Evolutionary conservation across 1,284 basidiomycete genomes (phyloP).

Genomic region (Malassezia obtusa): DNA sequence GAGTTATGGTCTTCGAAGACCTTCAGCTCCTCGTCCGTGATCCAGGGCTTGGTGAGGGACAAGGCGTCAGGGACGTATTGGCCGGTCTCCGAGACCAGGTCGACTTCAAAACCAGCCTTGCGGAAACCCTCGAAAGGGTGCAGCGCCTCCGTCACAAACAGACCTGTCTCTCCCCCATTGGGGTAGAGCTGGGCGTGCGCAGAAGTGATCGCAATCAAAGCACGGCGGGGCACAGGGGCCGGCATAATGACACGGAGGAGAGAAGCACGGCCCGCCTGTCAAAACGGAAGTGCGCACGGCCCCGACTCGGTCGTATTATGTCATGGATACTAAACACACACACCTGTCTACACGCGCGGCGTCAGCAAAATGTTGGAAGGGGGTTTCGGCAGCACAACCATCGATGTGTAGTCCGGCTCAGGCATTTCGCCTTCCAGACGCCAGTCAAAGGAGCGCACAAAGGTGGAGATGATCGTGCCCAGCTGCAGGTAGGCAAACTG

Average conservation of each 20-base stretch:
- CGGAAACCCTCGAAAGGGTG: constrained; percentile 9
- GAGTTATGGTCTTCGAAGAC: constrained; percentile 6
- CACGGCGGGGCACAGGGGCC: constrained; percentile 1
- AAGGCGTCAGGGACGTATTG: not conserved
- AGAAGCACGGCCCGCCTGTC: too few species aligned
- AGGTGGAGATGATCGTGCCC: constrained; percentile 67
- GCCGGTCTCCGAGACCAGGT: constrained; percentile 11
- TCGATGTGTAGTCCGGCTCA: constrained; percentile 70
- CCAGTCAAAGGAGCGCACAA: constrained; percentile 70
- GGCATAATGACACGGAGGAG: not conserved
- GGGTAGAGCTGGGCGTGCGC: constrained; percentile 6
- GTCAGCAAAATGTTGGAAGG: constrained; percentile 16
- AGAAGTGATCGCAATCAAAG: constrained; percentile 5
- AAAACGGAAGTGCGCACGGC: too few species aligned
- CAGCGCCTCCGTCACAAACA: constrained; percentile 9
- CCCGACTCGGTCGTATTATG: too few species aligned
- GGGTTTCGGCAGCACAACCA: constrained; percentile 60
- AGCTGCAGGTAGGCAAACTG: constrained; percentile 95
- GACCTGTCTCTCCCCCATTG: constrained; percentile 8
- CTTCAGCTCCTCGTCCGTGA: constrained; percentile 3
- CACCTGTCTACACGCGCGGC: constrained; percentile 4
- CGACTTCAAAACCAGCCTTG: constrained; percentile 14
- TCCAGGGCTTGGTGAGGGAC: constrained; percentile 10
- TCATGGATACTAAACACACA: too few species aligned
- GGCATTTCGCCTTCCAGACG: constrained; percentile 61